Evolutionary conservation across 1,284 basidiomycete genomes (phyloP).

Genomic region (Ganoderma meredithae): DNA sequence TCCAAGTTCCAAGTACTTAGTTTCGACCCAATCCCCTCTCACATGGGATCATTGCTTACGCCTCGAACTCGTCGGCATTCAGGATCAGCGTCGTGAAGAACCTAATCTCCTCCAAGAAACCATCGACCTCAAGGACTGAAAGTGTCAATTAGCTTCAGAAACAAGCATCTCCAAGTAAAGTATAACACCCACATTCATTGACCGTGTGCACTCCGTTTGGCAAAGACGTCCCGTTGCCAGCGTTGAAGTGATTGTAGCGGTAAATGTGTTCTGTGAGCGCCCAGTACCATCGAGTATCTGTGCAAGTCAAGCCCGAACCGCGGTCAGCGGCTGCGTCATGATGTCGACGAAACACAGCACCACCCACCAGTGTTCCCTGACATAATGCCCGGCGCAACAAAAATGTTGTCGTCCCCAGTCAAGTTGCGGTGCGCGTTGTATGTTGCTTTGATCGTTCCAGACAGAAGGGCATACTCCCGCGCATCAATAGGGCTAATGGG

Average conservation of each 20-base stretch:
- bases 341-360: constrained; percentile 22
- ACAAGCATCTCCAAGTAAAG: neutral
- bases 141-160: neutral
- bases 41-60: constrained; percentile 2
- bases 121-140: constrained; percentile 46
- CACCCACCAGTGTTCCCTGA: constrained; percentile 52
- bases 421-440: constrained; percentile 47
- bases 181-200: constrained; percentile 46
- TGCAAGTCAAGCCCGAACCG: constrained; percentile 1
- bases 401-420: constrained; percentile 39
- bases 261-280: constrained; percentile 55
- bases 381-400: constrained; percentile 60
- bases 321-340: too few species aligned
- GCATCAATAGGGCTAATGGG: constrained; percentile 60
- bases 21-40: too few species aligned
- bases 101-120: constrained; percentile 52
- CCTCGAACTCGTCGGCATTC: constrained; percentile 52
- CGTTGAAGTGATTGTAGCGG: constrained; percentile 53
- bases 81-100: constrained; percentile 57
- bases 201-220: constrained; percentile 66
- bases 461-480: constrained; percentile 56
- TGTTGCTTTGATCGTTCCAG: constrained; percentile 57
- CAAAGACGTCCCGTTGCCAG: constrained; percentile 43
- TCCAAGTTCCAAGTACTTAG: too few species aligned
- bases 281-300: constrained; percentile 59